These are phyloP conservation scores for Penicillium bovifimosum DNA, from an alignment of 495 filamentous ascomycete species.

Conservation along the genomic window DNA sequence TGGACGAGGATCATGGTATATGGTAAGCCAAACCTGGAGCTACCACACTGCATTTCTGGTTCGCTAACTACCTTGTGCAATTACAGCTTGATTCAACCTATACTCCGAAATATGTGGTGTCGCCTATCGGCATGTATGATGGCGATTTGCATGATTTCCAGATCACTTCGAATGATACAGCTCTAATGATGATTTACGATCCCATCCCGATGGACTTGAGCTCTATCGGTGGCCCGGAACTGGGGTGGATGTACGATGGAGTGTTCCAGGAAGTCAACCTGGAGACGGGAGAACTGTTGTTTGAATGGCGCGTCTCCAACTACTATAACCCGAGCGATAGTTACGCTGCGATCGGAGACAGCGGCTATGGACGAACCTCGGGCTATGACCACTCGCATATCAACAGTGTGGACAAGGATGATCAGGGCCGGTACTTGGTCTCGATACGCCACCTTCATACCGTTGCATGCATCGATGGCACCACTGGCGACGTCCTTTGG, in stretches of 20 bases:
- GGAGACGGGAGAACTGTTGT: slow-evolving; percentile 36
- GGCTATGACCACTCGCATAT: slow-evolving; percentile 52
- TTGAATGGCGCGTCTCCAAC: slow-evolving; percentile 36
- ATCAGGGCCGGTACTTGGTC: slow-evolving; percentile 48
- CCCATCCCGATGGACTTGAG: slow-evolving; percentile 41
- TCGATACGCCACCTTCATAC: slow-evolving; percentile 50
- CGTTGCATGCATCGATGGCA: slow-evolving; percentile 39
- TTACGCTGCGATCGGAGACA: slow-evolving; percentile 15
- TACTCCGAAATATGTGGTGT: slow-evolving; percentile 33
- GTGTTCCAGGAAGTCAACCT: slow-evolving; percentile 43
- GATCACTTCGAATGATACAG: slow-evolving; percentile 44
- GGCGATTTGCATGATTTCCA: slow-evolving; percentile 44
- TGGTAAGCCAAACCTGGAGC: slow-evolving; percentile 30
- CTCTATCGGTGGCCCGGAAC: slow-evolving; percentile 36
- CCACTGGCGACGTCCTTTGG: slow-evolving; percentile 51
- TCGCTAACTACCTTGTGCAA: background rate
- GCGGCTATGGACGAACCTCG: slow-evolving; percentile 14
- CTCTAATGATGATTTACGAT: slow-evolving; percentile 49
- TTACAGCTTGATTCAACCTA: slow-evolving; percentile 46
- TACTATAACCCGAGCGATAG: slow-evolving; percentile 24
- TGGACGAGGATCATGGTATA: slow-evolving; percentile 47
- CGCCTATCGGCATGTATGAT: slow-evolving; percentile 25
- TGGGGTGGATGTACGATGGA: slow-evolving; percentile 42
- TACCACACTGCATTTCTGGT: background rate
- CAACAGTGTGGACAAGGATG: slow-evolving; percentile 53